Conservation (phyloP, 2,329 filamentous ascomycete species). For the Xylariomycetidae sp. region DNA sequence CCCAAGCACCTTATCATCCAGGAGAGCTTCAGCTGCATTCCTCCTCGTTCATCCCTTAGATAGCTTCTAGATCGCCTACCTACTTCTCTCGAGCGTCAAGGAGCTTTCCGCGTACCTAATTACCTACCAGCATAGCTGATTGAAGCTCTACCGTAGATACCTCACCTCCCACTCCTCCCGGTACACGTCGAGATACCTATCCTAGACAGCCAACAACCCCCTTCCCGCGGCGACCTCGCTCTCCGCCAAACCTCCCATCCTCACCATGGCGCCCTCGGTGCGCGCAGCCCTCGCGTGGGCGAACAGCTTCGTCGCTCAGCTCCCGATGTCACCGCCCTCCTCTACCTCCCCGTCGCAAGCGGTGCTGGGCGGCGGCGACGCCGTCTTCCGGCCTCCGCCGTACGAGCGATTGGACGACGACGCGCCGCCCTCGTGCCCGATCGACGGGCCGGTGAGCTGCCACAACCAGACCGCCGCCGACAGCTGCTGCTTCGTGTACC, state of each 20-base stretch:
- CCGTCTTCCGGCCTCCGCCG: slow-evolving; percentile 11
- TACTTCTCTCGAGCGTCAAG: too few relatives aligned
- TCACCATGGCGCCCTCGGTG: slow-evolving; percentile 23
- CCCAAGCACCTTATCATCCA: too few relatives aligned
- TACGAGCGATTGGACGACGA: slow-evolving; percentile 31
- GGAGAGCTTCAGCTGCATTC: too few relatives aligned
- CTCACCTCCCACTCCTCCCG: too few relatives aligned
- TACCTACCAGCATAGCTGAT: too few relatives aligned
- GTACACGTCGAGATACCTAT: too few relatives aligned
- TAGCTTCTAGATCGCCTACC: too few relatives aligned
- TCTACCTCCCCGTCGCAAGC: slow-evolving; percentile 14
- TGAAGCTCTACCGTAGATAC: too few relatives aligned
- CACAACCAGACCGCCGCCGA: slow-evolving; percentile 31
- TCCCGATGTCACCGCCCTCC: slow-evolving; percentile 16
- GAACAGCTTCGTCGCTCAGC: slow-evolving; percentile 28
- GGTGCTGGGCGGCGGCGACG: slow-evolving; percentile 7
- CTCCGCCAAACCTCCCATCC: background rate
- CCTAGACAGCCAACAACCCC: too few relatives aligned
- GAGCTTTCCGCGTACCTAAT: too few relatives aligned
- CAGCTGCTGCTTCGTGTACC: slow-evolving; percentile 37
- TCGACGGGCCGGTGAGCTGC: slow-evolving; percentile 36
- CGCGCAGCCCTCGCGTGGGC: slow-evolving; percentile 28
- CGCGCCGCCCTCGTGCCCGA: slow-evolving; percentile 34
- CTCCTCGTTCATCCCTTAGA: too few relatives aligned
- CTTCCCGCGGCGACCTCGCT: too few relatives aligned